A percentile compares a stretch with the other conserved stretches of the same genome.
Evolutionary conservation across 768 basidiomycete genomes (phyloP).

Genomic region (Hericium alpestre): DNA sequence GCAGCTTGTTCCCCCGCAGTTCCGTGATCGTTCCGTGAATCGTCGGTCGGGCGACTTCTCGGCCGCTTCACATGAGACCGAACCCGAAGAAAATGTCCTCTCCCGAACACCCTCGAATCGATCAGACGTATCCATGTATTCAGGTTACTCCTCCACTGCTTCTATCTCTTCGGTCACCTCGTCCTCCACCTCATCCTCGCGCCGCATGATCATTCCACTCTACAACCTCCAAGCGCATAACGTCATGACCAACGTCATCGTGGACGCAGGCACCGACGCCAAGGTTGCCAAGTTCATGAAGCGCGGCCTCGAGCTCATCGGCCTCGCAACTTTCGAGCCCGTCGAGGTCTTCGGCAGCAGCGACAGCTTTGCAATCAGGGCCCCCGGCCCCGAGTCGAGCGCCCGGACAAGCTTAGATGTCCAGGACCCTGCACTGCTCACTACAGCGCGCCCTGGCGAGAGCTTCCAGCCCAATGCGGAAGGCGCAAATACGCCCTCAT

Average conservation of each 20-base stretch:
- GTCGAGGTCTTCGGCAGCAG: conserved; percentile 55
- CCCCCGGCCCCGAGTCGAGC: conserved; percentile 8
- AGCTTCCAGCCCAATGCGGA: not conserved
- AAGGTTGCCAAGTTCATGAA: conserved; percentile 69
- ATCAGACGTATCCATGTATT: conserved; percentile 38
- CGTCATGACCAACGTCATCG: conserved; percentile 75
- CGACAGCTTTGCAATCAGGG: conserved; percentile 7
- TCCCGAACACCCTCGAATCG: conserved; percentile 36
- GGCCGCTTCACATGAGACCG: conserved; percentile 19
- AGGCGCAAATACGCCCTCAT: conserved; percentile 8
- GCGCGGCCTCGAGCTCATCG: conserved; percentile 67
- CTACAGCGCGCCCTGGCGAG: not conserved
- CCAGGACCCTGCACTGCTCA: not conserved
- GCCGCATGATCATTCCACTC: conserved; percentile 74
- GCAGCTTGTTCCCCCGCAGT: conserved; percentile 72
- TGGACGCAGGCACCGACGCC: conserved; percentile 63
- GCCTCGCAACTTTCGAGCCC: conserved; percentile 69
- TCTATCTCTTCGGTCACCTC: conserved; percentile 24
- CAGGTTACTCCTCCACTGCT: conserved; percentile 40
- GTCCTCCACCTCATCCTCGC: conserved; percentile 32
- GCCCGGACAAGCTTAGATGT: conserved; percentile 23
- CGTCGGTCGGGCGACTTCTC: conserved; percentile 37
- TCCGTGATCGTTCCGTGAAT: conserved; percentile 28
- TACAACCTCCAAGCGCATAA: conserved; percentile 86
- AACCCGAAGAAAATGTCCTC: conserved; percentile 17